These are phyloP conservation scores for Arthrinium phaeospermum DNA, from an alignment of 2,329 filamentous ascomycete species.

Conservation along the genomic window DNA sequence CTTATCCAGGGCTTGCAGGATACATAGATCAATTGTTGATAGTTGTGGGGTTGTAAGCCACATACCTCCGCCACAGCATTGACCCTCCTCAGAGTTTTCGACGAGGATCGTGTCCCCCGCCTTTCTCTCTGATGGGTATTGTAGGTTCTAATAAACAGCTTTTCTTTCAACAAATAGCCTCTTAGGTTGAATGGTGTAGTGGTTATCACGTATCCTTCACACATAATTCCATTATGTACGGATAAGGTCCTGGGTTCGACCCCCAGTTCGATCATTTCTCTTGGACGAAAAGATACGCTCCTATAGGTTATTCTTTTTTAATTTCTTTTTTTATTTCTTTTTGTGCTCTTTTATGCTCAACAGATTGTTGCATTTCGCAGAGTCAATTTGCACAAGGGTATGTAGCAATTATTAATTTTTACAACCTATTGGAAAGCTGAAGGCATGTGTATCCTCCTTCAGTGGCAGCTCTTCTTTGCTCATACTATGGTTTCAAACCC, in stretches of 20 bases:
- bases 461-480: no score
- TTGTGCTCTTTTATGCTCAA: neutral
- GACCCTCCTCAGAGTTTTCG: neutral
- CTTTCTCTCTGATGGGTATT: neutral
- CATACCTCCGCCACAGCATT: neutral
- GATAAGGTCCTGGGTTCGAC: constrained; percentile 22
- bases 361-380: no score
- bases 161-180: neutral
- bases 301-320: neutral
- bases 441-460: no score
- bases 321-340: neutral
- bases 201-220: constrained; percentile 24
- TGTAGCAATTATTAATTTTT: no score
- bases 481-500: no score
- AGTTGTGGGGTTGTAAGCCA: neutral
- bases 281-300: neutral
- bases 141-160: neutral
- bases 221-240: constrained; percentile 10
- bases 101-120: neutral
- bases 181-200: constrained; percentile 18
- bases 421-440: no score
- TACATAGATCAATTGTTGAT: no score
- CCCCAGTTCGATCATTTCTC: neutral
- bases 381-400: no score
- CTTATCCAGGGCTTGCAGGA: no score